phyloP scores from a whole-genome alignment of 2,329 filamentous ascomycete genomes.

The Pezizomycotina sp. region DNA sequence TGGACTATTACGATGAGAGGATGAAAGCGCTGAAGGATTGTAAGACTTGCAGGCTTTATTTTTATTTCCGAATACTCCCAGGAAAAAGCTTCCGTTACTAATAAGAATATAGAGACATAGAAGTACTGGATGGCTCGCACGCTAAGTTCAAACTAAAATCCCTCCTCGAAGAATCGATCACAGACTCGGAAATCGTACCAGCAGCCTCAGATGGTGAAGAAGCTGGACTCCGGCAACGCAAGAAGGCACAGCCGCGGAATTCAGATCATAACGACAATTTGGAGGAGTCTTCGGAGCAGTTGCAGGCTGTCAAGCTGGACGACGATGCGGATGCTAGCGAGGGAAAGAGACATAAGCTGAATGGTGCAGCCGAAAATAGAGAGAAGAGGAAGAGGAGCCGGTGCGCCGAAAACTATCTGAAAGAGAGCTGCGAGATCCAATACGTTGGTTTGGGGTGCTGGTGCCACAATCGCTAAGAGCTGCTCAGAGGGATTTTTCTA shows the following conservation, averaged over 20 bases:
- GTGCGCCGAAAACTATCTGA: background rate
- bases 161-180: too few species aligned
- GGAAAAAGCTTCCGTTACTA: background rate
- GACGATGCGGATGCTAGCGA: too few species aligned
- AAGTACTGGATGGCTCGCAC: background rate
- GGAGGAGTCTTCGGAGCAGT: too few species aligned
- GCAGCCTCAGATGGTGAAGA: too few species aligned
- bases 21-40: slow-evolving; percentile 35
- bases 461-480: slow-evolving; percentile 32
- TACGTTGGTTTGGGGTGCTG: slow-evolving; percentile 36
- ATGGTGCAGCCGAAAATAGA: too few species aligned
- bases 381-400: background rate
- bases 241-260: too few species aligned
- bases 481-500: slow-evolving; percentile 32
- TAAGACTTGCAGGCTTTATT: slow-evolving; percentile 24
- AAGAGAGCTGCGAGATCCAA: slow-evolving; percentile 26
- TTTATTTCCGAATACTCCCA: background rate
- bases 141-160: background rate
- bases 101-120: slow-evolving; percentile 2
- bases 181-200: too few species aligned
- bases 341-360: too few species aligned
- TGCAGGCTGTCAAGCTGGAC: too few species aligned
- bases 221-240: too few species aligned
- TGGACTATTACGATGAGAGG: slow-evolving; percentile 36
- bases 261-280: too few species aligned